phyloP scores from a whole-genome alignment of 2,329 filamentous ascomycete species.

The Colletotrichum sojae region DNA sequence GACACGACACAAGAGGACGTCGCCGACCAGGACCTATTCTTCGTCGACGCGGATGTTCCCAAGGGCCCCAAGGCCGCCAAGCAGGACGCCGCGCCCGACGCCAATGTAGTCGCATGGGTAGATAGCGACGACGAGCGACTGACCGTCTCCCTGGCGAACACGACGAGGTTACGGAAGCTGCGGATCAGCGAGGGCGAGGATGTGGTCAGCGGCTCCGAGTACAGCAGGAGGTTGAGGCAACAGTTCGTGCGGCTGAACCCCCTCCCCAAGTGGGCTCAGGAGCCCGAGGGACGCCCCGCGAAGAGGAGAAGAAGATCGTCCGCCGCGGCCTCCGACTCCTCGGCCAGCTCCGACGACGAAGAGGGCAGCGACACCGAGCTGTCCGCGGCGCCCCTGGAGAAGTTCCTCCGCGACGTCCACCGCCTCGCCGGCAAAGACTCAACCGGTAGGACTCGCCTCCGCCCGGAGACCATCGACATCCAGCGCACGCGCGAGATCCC shows the following conservation, averaged over 20 bases:
- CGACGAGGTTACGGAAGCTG: constrained; percentile 84
- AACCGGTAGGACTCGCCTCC: constrained; percentile 74
- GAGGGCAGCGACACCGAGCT: constrained; percentile 72
- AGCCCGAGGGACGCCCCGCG: constrained; percentile 63
- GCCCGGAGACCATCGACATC: constrained; percentile 91
- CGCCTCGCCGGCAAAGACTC: constrained; percentile 71
- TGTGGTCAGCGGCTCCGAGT: constrained; percentile 87
- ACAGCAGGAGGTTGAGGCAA: constrained; percentile 82
- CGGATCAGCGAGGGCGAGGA: constrained; percentile 87
- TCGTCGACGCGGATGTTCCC: constrained; percentile 79
- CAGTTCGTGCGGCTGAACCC: constrained; percentile 78
- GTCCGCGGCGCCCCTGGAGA: constrained; percentile 83
- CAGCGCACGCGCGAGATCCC: constrained; percentile 90
- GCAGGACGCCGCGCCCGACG: constrained; percentile 36
- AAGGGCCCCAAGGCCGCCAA: constrained; percentile 48
- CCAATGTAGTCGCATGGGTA: constrained; percentile 80
- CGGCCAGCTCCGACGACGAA: constrained; percentile 56
- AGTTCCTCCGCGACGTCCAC: constrained; percentile 82
- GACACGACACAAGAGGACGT: constrained; percentile 68
- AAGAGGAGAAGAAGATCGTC: constrained; percentile 69
- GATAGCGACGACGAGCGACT: constrained; percentile 96
- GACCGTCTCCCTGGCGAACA: constrained; percentile 83
- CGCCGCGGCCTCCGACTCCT: constrained; percentile 56
- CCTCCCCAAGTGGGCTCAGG: constrained; percentile 71
- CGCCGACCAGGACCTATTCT: constrained; percentile 88